Percentiles rank a stretch among this genome's conserved stretches.
These are phyloP conservation scores for Irpex sp. DNA, from an alignment of 1,284 basidiomycete species.

Conservation along the genomic window DNA sequence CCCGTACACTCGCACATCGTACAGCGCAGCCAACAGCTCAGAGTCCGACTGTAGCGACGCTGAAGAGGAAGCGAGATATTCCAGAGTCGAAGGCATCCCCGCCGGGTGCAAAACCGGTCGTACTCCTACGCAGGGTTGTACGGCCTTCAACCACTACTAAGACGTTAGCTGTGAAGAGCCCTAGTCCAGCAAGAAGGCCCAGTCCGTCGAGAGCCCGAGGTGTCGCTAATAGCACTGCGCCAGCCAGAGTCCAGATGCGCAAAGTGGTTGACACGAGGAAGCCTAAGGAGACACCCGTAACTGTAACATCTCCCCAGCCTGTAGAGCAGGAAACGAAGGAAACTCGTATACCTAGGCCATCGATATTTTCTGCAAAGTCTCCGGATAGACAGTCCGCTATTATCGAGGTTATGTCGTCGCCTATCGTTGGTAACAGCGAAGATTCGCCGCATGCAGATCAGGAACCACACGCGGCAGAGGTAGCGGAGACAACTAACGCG, in stretches of 20 bases:
- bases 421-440: neutral
- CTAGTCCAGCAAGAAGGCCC: neutral
- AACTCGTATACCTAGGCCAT: neutral
- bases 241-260: conserved; percentile 12
- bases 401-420: neutral
- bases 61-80: conserved; percentile 40
- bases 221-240: neutral
- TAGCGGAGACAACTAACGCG: neutral
- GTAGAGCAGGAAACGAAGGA: neutral
- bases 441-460: neutral
- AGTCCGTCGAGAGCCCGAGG: conserved; percentile 9
- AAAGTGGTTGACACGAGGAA: conserved; percentile 12
- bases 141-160: conserved; percentile 8
- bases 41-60: conserved; percentile 8
- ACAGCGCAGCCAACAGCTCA: conserved; percentile 5
- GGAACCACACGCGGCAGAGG: neutral
- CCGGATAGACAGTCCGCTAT: neutral
- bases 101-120: conserved; percentile 22
- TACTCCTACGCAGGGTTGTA: conserved; percentile 23
- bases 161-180: neutral
- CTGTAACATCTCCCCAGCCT: neutral
- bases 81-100: conserved; percentile 23
- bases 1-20: conserved; percentile 11
- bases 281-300: neutral
- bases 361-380: neutral